Evolutionary conservation across 2,329 filamentous ascomycete species (phyloP).

Genomic region (Chalara sp.): DNA sequence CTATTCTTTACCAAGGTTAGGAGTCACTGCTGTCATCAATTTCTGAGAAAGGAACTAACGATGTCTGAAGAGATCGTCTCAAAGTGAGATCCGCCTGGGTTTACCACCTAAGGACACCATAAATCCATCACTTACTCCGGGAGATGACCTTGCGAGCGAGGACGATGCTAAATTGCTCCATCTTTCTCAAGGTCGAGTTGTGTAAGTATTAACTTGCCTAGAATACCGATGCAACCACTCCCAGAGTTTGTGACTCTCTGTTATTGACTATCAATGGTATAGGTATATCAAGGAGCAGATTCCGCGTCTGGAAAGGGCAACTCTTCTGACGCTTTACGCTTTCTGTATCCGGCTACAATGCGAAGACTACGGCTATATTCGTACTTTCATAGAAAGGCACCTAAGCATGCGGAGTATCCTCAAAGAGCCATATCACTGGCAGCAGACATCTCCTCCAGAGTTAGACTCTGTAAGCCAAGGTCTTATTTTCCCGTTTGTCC

Average conservation of each 20-base stretch:
- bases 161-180: not conserved
- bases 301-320: not conserved
- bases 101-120: no score
- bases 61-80: no score
- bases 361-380: conserved; percentile 2
- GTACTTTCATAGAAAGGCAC: not conserved
- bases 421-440: conserved; percentile 2
- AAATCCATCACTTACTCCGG: no score
- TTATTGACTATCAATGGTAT: not conserved
- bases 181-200: not conserved
- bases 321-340: not conserved
- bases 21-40: not conserved
- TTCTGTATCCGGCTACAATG: conserved; percentile 1
- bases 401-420: not conserved
- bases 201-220: not conserved
- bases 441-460: not conserved
- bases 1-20: not conserved
- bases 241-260: no score
- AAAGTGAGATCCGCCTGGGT: no score
- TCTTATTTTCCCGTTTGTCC: not conserved
- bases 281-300: conserved; percentile 2
- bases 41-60: no score
- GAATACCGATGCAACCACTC: not conserved
- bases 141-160: no score
- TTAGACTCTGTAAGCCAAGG: conserved; percentile 1